A percentile compares a stretch with the other conserved stretches of the same genome.
phyloP scores from a whole-genome alignment of 805 yeast species.

The Saccharomycopsis javanensis region DNA sequence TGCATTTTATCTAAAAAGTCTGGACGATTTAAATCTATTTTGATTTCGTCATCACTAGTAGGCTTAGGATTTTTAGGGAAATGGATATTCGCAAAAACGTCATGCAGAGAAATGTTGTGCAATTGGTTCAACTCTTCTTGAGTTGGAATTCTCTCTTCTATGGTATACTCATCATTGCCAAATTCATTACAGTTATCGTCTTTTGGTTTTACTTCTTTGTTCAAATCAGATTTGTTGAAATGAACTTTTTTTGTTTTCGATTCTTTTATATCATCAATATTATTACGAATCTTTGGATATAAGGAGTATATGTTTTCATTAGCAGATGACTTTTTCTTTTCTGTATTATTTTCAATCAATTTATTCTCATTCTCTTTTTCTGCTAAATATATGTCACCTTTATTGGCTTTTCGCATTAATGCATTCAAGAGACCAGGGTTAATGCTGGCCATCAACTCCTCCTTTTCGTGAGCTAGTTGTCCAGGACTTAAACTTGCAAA shows the following conservation, averaged over 20 bases:
- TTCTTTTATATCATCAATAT: background rate
- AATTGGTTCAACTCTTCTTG: constrained; percentile 30
- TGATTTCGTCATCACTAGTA: constrained; percentile 26
- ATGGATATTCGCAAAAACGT: constrained; percentile 43
- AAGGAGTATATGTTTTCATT: background rate
- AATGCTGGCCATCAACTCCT: constrained; percentile 55
- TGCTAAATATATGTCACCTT: constrained; percentile 26
- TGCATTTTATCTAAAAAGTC: constrained; percentile 70
- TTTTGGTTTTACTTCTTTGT: constrained; percentile 13
- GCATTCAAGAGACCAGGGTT: constrained; percentile 60
- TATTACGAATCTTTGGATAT: background rate
- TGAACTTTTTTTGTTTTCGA: background rate
- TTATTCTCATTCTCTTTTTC: constrained; percentile 32
- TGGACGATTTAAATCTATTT: constrained; percentile 63
- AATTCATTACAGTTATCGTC: constrained; percentile 1
- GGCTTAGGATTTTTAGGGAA: constrained; percentile 45
- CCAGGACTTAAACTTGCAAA: constrained; percentile 53
- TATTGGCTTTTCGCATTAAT: constrained; percentile 47
- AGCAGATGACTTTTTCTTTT: constrained; percentile 20
- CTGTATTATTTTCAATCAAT: constrained; percentile 27
- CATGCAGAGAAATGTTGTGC: constrained; percentile 35
- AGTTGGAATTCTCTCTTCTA: constrained; percentile 15
- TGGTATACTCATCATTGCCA: constrained; percentile 21
- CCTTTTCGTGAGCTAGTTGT: constrained; percentile 54
- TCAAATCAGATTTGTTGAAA: background rate